A percentile compares a stretch with the other conserved stretches of the same genome.
phyloP scores from a whole-genome alignment of 2,329 filamentous ascomycete genomes.

The Apiospora kogelbergensis region DNA sequence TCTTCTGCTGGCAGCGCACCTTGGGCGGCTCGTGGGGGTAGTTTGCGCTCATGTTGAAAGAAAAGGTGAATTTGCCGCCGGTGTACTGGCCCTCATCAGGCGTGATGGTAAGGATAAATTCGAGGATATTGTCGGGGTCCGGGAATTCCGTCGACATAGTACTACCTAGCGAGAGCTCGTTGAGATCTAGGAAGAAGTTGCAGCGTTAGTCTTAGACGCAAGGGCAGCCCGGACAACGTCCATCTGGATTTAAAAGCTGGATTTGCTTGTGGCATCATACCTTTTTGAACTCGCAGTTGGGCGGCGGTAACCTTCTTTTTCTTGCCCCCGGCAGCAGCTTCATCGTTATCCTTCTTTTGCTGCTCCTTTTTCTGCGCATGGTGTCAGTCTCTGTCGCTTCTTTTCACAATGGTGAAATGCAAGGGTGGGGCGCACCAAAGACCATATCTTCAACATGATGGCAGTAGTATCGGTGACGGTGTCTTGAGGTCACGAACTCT shows the following conservation, averaged over 20 bases:
- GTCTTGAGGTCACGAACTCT: background rate
- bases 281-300: slow-evolving; percentile 93
- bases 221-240: background rate
- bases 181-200: slow-evolving; percentile 60
- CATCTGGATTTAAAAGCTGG: background rate
- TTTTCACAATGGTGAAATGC: background rate
- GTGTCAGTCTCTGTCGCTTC: slow-evolving; percentile 19
- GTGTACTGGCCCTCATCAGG: slow-evolving; percentile 90
- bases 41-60: slow-evolving; percentile 88
- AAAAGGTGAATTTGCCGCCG: slow-evolving; percentile 82
- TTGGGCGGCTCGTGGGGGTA: slow-evolving; percentile 98
- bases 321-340: slow-evolving; percentile 69
- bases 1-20: slow-evolving; percentile 95
- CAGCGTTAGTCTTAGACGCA: slow-evolving; percentile 2
- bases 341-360: slow-evolving; percentile 87
- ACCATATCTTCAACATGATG: slow-evolving; percentile 99
- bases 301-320: slow-evolving; percentile 99
- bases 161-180: slow-evolving; percentile 73
- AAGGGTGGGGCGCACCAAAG: slow-evolving; percentile 68
- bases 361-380: slow-evolving; percentile 84
- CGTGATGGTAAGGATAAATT: slow-evolving; percentile 78
- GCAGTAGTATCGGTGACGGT: slow-evolving; percentile 17
- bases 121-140: slow-evolving; percentile 81
- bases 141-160: slow-evolving; percentile 83
- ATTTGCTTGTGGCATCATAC: slow-evolving; percentile 46